Conservation (phyloP, 129 eudicot species). For the Arctium lappa region DNA sequence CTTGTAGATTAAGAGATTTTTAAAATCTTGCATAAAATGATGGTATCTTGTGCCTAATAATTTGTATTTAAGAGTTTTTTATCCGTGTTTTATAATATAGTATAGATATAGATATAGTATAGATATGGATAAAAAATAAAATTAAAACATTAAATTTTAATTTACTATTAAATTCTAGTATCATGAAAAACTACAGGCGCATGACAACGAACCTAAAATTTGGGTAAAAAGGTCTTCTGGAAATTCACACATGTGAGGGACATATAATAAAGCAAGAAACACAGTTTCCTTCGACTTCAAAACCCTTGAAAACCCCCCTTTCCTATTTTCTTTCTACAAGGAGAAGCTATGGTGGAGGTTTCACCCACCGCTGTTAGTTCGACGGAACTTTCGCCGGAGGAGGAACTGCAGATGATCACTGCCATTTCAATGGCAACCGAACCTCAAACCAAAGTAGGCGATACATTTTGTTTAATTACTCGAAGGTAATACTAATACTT, state of each 20-base stretch:
- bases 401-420: constrained; percentile 54
- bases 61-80: too few relatives aligned
- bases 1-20: too few relatives aligned
- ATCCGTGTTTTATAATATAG: too few relatives aligned
- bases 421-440: constrained; percentile 59
- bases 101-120: too few relatives aligned
- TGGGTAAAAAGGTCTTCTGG: not conserved
- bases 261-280: not conserved
- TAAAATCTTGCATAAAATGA: too few relatives aligned
- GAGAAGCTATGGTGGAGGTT: constrained; percentile 30
- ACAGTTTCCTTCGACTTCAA: constrained; percentile 14
- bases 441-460: constrained; percentile 75
- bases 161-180: too few relatives aligned
- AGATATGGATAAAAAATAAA: too few relatives aligned
- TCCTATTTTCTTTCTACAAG: not conserved
- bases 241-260: constrained; percentile 19
- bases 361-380: constrained; percentile 18
- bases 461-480: constrained; percentile 68
- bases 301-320: constrained; percentile 17
- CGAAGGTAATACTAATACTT: constrained; percentile 36
- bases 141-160: too few relatives aligned
- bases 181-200: not conserved
- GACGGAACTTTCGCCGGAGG: constrained; percentile 67
- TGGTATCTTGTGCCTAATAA: too few relatives aligned
- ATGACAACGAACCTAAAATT: not conserved